These are phyloP conservation scores for Penicillium steckii DNA, from an alignment of 495 filamentous ascomycete species.

Conservation along the genomic window DNA sequence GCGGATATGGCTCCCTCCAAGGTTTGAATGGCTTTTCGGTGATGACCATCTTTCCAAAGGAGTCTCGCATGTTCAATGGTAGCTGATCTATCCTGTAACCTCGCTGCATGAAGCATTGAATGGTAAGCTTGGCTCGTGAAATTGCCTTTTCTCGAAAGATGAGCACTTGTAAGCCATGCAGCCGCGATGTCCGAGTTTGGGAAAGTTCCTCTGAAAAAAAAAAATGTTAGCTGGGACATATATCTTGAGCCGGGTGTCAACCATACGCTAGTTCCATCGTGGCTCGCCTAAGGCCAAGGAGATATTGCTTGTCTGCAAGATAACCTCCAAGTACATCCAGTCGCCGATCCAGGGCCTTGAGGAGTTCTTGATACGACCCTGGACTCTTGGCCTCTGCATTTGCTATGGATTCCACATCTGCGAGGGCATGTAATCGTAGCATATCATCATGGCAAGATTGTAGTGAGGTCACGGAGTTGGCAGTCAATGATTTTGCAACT, in stretches of 20 bases:
- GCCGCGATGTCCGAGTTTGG: slow-evolving; percentile 71
- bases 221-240: slow-evolving; percentile 9
- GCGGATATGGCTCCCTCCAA: slow-evolving; percentile 79
- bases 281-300: slow-evolving; percentile 83
- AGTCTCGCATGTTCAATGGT: slow-evolving; percentile 90
- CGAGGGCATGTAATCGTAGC: slow-evolving; percentile 80
- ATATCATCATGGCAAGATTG: slow-evolving; percentile 77
- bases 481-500: slow-evolving; percentile 70
- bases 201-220: slow-evolving; percentile 38
- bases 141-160: slow-evolving; percentile 80
- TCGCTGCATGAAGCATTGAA: slow-evolving; percentile 83
- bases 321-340: slow-evolving; percentile 84
- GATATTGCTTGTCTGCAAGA: slow-evolving; percentile 86
- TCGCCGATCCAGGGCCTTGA: slow-evolving; percentile 66
- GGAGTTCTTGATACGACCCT: slow-evolving; percentile 38
- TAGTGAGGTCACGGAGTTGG: slow-evolving; percentile 72
- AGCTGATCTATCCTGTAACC: slow-evolving; percentile 78
- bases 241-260: background rate
- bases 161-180: slow-evolving; percentile 82
- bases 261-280: slow-evolving; percentile 68
- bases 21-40: slow-evolving; percentile 90
- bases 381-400: slow-evolving; percentile 39
- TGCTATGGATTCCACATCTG: slow-evolving; percentile 81
- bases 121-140: slow-evolving; percentile 86
- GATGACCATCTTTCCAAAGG: slow-evolving; percentile 92